Evolutionary conservation across 2,329 filamentous ascomycete species (phyloP).

Genomic region (Dissoconium aciculare): DNA sequence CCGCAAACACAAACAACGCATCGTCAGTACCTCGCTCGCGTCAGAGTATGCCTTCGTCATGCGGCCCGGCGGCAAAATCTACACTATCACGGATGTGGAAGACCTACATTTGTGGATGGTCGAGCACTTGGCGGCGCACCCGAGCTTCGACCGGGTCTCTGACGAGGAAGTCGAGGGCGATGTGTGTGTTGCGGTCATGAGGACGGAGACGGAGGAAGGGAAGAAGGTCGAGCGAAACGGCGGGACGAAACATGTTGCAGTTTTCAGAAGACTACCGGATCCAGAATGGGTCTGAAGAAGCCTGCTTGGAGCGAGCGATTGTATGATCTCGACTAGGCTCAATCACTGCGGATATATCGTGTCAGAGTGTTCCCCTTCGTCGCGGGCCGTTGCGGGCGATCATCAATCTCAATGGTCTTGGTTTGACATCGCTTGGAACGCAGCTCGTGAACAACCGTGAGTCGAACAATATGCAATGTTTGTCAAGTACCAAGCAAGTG

Average conservation of each 20-base stretch:
- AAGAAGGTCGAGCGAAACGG: slow-evolving; percentile 91
- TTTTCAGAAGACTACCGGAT: slow-evolving; percentile 69
- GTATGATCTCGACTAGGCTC: no score
- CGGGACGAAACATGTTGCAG: slow-evolving; percentile 78
- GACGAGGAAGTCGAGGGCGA: slow-evolving; percentile 50
- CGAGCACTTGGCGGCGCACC: slow-evolving; percentile 62
- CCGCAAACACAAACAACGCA: slow-evolving; percentile 90
- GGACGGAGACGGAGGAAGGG: slow-evolving; percentile 80
- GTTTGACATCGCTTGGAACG: no score
- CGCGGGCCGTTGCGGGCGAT: no score
- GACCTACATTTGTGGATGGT: slow-evolving; percentile 92
- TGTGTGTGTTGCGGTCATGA: slow-evolving; percentile 60
- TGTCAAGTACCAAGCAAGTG: no score
- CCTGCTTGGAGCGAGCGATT: neutral
- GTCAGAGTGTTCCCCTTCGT: no score
- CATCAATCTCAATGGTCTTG: no score
- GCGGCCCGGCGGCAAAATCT: slow-evolving; percentile 69
- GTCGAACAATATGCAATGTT: no score
- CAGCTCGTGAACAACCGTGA: no score
- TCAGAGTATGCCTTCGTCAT: slow-evolving; percentile 88
- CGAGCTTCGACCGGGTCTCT: slow-evolving; percentile 60
- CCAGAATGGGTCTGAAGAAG: slow-evolving; percentile 50
- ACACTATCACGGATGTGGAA: slow-evolving; percentile 95
- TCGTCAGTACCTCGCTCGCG: slow-evolving; percentile 75
- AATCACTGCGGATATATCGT: no score